These are phyloP conservation scores for Cyclotella distinguenda DNA, from an alignment of 108 stramenopile species.

Conservation along the genomic window DNA sequence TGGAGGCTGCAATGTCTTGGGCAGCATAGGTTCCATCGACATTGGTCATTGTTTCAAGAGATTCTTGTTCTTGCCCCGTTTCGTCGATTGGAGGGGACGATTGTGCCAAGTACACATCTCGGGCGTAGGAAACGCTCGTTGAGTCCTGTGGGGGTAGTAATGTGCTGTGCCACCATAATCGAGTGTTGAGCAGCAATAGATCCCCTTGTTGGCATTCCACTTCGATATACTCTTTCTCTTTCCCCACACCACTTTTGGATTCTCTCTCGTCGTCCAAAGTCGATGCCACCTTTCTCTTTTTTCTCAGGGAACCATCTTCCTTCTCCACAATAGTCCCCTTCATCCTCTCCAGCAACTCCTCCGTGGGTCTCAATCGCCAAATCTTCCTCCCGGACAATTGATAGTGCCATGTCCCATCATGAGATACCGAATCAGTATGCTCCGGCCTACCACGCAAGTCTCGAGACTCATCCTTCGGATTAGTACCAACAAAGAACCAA, in stretches of 20 bases:
- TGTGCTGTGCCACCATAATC: conserved; percentile 89
- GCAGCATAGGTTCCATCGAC: conserved; percentile 86
- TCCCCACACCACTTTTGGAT: not conserved
- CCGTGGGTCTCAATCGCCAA: conserved; percentile 79
- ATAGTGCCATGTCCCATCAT: conserved; percentile 91
- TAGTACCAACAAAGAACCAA: conserved; percentile 49
- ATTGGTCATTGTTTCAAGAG: conserved; percentile 60
- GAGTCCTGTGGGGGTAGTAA: conserved; percentile 56
- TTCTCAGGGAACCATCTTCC: not conserved
- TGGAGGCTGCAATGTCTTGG: conserved; percentile 69
- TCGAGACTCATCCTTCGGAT: not conserved
- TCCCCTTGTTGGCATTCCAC: conserved; percentile 80
- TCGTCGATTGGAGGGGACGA: not conserved
- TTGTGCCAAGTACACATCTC: conserved; percentile 67
- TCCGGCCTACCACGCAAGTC: conserved; percentile 72
- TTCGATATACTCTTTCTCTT: conserved; percentile 14
- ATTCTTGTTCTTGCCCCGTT: conserved; percentile 1
- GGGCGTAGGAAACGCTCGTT: conserved; percentile 83
- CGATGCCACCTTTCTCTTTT: conserved; percentile 27
- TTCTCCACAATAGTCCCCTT: no score
- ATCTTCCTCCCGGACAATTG: conserved; percentile 77
- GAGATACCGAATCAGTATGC: conserved; percentile 84
- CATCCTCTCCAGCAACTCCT: not conserved
- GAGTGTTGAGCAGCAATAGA: conserved; percentile 77
- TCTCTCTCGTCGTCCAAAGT: conserved; percentile 1